Percentiles rank a stretch among this genome's conserved stretches.
phyloP scores from a whole-genome alignment of 257 asterid genomes.

The Solanum commersonii region DNA sequence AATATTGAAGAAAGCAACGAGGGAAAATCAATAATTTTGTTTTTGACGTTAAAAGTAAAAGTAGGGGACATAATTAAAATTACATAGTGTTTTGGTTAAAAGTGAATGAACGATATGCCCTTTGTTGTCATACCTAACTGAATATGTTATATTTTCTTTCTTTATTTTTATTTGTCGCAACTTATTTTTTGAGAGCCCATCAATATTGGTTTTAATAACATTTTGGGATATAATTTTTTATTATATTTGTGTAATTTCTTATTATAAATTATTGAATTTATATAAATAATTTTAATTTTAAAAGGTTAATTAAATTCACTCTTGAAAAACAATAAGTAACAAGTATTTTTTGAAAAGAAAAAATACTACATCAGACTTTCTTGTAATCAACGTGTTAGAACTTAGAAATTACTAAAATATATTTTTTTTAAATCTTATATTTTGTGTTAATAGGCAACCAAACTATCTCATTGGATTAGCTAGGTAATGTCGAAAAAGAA shows the following conservation, averaged over 20 bases:
- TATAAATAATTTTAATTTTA: too few species aligned
- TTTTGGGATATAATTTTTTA: too few species aligned
- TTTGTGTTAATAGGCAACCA: neutral
- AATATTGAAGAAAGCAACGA: neutral
- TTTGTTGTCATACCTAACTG: neutral
- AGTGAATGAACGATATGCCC: neutral
- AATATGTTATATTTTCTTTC: too few species aligned
- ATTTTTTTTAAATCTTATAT: neutral
- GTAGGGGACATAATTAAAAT: neutral
- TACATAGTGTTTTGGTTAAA: neutral
- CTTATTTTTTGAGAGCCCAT: neutral
- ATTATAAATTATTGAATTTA: too few species aligned
- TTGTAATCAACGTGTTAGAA: neutral
- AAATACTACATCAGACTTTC: neutral
- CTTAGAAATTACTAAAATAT: neutral
- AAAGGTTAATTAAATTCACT: too few species aligned
- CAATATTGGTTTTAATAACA: too few species aligned
- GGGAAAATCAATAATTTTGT: neutral
- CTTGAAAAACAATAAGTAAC: too few species aligned
- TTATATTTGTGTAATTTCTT: too few species aligned
- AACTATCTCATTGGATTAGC: neutral
- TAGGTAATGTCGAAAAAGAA: neutral
- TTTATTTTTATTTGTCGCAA: neutral
- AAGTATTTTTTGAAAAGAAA: too few species aligned
- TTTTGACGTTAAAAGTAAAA: neutral